Percentiles rank a stretch among this genome's conserved stretches.
These are phyloP conservation scores for Calonectria pauciramosa DNA, from an alignment of 2,329 filamentous ascomycete genomes.

Conservation along the genomic window DNA sequence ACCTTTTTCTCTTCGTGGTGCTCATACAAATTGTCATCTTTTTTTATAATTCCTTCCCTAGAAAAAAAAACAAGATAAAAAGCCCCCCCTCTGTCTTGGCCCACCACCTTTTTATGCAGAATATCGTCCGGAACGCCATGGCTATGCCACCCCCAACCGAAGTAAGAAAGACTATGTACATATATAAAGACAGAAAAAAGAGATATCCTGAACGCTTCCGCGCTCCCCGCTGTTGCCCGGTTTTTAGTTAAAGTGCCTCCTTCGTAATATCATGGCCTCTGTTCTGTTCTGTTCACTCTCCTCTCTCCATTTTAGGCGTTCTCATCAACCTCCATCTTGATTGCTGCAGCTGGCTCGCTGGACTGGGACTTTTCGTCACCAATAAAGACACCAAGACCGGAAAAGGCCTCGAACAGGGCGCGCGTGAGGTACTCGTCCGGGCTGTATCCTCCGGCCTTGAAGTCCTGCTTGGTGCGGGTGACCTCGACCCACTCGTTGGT, in stretches of 20 bases:
- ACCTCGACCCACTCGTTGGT: constrained; percentile 80
- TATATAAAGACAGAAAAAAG: not conserved
- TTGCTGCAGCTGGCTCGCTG: constrained; percentile 52
- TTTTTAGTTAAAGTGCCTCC: not conserved
- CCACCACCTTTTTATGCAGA: constrained; percentile 9
- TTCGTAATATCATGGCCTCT: not conserved
- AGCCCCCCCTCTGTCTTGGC: too few relatives aligned
- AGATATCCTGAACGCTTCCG: not conserved
- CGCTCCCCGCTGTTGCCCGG: not conserved
- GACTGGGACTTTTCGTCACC: constrained; percentile 77
- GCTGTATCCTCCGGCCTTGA: constrained; percentile 86
- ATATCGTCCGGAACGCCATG: constrained; percentile 40
- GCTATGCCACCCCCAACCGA: constrained; percentile 36
- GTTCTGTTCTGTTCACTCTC: too few relatives aligned
- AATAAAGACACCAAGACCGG: constrained; percentile 88
- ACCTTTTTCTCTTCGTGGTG: not conserved
- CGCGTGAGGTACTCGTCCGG: constrained; percentile 85
- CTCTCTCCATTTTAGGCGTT: constrained; percentile 53
- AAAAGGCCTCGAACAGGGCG: constrained; percentile 89
- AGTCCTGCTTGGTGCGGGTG: constrained; percentile 74
- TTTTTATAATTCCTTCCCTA: not conserved
- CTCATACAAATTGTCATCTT: constrained; percentile 2
- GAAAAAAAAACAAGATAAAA: not conserved
- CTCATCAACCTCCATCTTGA: constrained; percentile 65
- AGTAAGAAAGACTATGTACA: not conserved